Base-by-base conservation (phyloP, 306 rosid species). In the Acmispon strigosus region DNA sequence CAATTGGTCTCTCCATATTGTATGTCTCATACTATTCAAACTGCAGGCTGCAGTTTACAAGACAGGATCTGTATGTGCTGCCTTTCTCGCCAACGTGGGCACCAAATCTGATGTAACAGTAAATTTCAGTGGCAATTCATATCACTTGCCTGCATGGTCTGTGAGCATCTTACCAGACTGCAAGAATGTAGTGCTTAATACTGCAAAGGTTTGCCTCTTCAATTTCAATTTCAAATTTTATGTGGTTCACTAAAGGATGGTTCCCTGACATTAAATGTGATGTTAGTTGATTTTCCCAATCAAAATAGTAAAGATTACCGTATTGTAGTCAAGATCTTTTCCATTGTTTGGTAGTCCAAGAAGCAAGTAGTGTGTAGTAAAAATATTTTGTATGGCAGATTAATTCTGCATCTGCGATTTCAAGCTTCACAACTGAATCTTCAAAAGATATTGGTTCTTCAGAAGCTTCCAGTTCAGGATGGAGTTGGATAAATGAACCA, bases 161-260 rank as follows among this genome's bases (percentile, higher is more conserved):
- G 99, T 95, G 66, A 95, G 99, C 96, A 95, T 95, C 76, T 80
- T 95, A 85, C 99, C 99, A 3, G 99, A 95, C 81, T 95, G 99
- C 96, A 89, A 95, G 86, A 91, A 82, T 79, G 99, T 95, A 36
- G 99, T 53, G 42, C 87, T 86, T 37, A 95, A 95, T 74, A 91
- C 99, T 14, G 99, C 97, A 81, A 95, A 95, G 99, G 99, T 95
- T 80, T 65, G 86, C 61, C 55, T 62, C 59, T 43, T 57, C 61
- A 18, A 42, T 74, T 42, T 27, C 66, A 62, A 54, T 53, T 62
- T 62, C 50, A 18, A 29, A 73, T 66, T 79, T 43, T 16, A 11
- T 34, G 14, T 59, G 68, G 20, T 68, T 67, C 66, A 11, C 19
- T 65, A 50, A 72, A 19, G 24, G 11, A 19, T 54, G 32, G 52